Base-by-base conservation (phyloP, 305 asterid genomes). In the Solanum hybrid region DNA sequence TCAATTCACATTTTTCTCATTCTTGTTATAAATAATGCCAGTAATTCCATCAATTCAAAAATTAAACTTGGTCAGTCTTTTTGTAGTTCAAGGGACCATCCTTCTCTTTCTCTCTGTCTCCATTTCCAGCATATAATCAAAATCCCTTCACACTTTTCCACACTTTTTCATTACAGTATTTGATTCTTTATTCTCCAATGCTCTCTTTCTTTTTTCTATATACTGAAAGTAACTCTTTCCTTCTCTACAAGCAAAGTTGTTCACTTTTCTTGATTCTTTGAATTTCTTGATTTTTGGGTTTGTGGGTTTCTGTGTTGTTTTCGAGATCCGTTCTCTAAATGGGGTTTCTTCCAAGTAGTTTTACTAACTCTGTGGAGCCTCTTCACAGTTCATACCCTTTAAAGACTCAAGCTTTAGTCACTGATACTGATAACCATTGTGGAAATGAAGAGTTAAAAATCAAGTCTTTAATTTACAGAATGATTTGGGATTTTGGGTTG, bases 401-500 rank as follows among this genome's bases (percentile, higher is more conserved):
- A 89, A 92, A 92, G 89, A 14, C 92, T 87, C 89, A 83, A 89
- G 37, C 92, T 91, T 89, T 92, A 75, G 85, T 76, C 79, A 31
- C 89, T 64, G 80, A 61, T 39, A 81, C 86, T 31, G 90, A 92
- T 46, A 91, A 89, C 6, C 84, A 89, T 83, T 89, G 85, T 39
- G 91, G 92, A 3, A 73, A 87, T 77, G 93, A 92, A 46, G 94
- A 93, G 40, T 89, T 95, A 39, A 95, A 95, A 90, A 86, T 94
- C 94, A 94, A 93, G 92, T 94, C 97, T 88, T 89, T 95, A 51
- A 87, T 95, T 64, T 73, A 93, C 89, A 96, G 91, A 91, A 95
- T 95, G 98, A 89, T 96, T 76, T 95, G 96, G 97, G 94, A 94
- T 90, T 93, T 95, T 2, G 99, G 98, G 34, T 90, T 96, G 11